Evolutionary conservation across 108 stramenopile species (phyloP).

Genomic region (Ochromonas danica): DNA sequence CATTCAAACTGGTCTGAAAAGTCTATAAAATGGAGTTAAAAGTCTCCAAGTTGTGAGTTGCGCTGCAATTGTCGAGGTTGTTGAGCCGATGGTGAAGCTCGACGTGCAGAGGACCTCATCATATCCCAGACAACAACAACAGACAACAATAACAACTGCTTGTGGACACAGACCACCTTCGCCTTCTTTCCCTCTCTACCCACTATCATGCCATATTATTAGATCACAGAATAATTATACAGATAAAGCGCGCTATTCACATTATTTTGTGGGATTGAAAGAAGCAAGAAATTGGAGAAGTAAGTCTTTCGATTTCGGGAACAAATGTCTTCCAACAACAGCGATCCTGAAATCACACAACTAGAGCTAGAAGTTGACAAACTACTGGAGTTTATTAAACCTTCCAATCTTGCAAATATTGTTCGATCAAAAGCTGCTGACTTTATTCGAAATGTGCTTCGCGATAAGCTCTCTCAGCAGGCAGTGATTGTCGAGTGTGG

Average conservation of each 20-base stretch:
- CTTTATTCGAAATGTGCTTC: constrained; percentile 16
- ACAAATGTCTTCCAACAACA: constrained; percentile 16
- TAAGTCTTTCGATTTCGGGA: constrained; percentile 15
- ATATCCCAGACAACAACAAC: no score
- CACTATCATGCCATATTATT: no score
- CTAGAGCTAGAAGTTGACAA: constrained; percentile 15
- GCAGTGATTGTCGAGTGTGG: constrained; percentile 1
- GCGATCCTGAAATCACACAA: constrained; percentile 15
- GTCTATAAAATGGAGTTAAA: no score
- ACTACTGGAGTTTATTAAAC: constrained; percentile 17
- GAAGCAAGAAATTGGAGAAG: constrained; percentile 15
- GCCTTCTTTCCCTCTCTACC: no score
- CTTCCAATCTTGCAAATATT: constrained; percentile 17
- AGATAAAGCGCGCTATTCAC: constrained; percentile 15
- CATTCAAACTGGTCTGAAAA: no score
- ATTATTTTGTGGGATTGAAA: constrained; percentile 17
- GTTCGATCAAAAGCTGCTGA: constrained; percentile 15
- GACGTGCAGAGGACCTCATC: no score
- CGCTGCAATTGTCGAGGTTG: no score
- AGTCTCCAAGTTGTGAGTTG: no score
- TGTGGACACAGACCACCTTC: no score
- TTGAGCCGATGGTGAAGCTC: no score
- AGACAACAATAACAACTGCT: no score
- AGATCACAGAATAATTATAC: no score
- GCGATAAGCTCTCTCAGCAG: constrained; percentile 10